These are phyloP conservation scores for Rutstroemia sydowiana DNA, from an alignment of 2,329 filamentous ascomycete species.

Conservation along the genomic window DNA sequence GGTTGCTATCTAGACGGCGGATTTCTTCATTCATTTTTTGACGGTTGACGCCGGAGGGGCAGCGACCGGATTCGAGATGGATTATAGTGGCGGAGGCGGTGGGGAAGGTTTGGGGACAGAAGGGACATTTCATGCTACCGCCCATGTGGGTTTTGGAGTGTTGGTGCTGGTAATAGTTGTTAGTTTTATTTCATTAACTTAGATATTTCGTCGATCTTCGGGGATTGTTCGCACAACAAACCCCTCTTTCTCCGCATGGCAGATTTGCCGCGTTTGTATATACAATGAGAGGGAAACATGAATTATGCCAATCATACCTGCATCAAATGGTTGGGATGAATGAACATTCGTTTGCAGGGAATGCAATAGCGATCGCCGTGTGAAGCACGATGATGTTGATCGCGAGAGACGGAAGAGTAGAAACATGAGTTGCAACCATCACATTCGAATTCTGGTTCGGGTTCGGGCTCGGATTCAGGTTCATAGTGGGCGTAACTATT, in stretches of 20 bases:
- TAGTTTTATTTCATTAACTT: too few relatives aligned
- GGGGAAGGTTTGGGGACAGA: slow-evolving; percentile 40
- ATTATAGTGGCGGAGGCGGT: slow-evolving; percentile 54
- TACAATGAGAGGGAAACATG: not conserved
- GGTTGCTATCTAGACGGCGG: slow-evolving; percentile 38
- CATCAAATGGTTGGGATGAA: slow-evolving; percentile 19
- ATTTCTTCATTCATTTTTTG: slow-evolving; percentile 41
- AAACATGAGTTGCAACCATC: slow-evolving; percentile 15
- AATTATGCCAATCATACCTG: slow-evolving; percentile 12
- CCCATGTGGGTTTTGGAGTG: slow-evolving; percentile 45
- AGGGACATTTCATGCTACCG: slow-evolving; percentile 42
- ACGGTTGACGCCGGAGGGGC: slow-evolving; percentile 38
- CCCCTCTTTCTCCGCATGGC: too few relatives aligned
- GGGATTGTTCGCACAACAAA: too few relatives aligned
- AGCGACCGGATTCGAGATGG: slow-evolving; percentile 45
- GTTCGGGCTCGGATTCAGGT: not conserved
- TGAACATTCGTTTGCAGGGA: slow-evolving; percentile 19
- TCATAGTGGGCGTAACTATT: slow-evolving; percentile 14
- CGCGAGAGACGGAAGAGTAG: slow-evolving; percentile 10
- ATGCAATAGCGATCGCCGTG: slow-evolving; percentile 18
- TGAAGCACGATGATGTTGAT: slow-evolving; percentile 16
- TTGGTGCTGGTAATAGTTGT: slow-evolving; percentile 40
- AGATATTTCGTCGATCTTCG: too few relatives aligned
- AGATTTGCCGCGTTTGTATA: not conserved
- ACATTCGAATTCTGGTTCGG: slow-evolving; percentile 16